These are phyloP conservation scores for Gossypium lobatum DNA, from an alignment of 441 rosid species.

Conservation along the genomic window DNA sequence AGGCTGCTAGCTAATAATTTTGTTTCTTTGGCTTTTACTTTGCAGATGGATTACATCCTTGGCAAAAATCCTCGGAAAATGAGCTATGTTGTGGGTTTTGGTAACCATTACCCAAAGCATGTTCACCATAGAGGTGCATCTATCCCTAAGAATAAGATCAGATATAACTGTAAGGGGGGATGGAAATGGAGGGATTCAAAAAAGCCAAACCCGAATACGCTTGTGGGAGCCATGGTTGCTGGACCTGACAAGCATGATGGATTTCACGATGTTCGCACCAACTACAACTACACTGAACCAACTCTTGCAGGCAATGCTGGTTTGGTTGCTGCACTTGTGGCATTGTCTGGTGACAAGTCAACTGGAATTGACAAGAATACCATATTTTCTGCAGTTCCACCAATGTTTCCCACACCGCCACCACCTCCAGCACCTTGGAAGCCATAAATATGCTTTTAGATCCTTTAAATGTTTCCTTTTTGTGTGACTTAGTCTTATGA, in stretches of 20 bases:
- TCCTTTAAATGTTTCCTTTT: background rate
- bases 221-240: slow-evolving; percentile 96
- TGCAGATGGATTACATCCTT: slow-evolving; percentile 78
- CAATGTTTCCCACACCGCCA: slow-evolving; percentile 85
- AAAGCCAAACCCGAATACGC: slow-evolving; percentile 65
- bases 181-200: slow-evolving; percentile 74
- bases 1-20: background rate
- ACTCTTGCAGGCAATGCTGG: slow-evolving; percentile 92
- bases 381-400: slow-evolving; percentile 86
- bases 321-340: slow-evolving; percentile 82
- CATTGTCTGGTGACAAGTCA: slow-evolving; percentile 58
- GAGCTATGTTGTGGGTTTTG: slow-evolving; percentile 89
- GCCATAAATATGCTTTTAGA: slow-evolving; percentile 41
- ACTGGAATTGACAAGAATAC: slow-evolving; percentile 74
- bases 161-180: slow-evolving; percentile 82
- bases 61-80: slow-evolving; percentile 90
- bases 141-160: slow-evolving; percentile 69
- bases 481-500: slow-evolving; percentile 28
- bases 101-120: slow-evolving; percentile 63
- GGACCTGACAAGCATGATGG: slow-evolving; percentile 87
- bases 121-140: slow-evolving; percentile 94
- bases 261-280: slow-evolving; percentile 70
- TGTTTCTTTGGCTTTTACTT: slow-evolving; percentile 4
- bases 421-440: slow-evolving; percentile 99
- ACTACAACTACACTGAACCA: slow-evolving; percentile 96